phyloP scores from a whole-genome alignment of 176 grass and related monocot species.

The Lolium rigidum region DNA sequence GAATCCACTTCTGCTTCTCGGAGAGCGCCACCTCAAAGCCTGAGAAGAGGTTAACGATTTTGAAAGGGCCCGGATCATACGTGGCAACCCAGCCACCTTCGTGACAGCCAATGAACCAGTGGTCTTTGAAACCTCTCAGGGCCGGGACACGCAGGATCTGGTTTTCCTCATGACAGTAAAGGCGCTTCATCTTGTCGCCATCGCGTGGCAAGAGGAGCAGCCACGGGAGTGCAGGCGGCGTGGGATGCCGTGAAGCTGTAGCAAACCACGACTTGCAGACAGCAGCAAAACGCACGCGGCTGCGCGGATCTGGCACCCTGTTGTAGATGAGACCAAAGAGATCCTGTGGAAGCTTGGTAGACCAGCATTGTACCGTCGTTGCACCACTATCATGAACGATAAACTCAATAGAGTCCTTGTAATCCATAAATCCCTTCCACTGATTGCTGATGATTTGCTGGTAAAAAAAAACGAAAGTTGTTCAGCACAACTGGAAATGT shows the following conservation, averaged over 20 bases:
- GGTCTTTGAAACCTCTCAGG: background rate
- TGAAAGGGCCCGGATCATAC: background rate
- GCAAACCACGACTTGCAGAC: background rate
- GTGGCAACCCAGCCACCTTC: conserved; percentile 3
- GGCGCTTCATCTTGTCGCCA: background rate
- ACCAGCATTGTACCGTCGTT: background rate
- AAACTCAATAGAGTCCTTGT: conserved; percentile 76
- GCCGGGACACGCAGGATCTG: background rate
- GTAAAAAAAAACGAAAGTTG: background rate
- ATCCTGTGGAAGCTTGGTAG: background rate
- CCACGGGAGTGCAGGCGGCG: background rate
- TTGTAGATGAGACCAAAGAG: background rate
- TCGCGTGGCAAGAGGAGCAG: background rate
- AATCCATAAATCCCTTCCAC: conserved; percentile 88
- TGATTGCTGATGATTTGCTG: conserved; percentile 84
- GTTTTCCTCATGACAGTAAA: background rate
- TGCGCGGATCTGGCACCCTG: background rate
- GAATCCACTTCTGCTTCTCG: background rate
- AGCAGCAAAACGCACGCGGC: background rate
- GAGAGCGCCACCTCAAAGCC: background rate
- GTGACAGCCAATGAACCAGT: background rate
- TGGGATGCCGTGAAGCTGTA: background rate
- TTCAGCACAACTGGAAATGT: conserved; percentile 8
- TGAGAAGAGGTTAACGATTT: background rate
- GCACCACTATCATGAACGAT: conserved; percentile 1